Conservation (phyloP, 129 eudicot genomes). For the Helianthus tuberosus region DNA sequence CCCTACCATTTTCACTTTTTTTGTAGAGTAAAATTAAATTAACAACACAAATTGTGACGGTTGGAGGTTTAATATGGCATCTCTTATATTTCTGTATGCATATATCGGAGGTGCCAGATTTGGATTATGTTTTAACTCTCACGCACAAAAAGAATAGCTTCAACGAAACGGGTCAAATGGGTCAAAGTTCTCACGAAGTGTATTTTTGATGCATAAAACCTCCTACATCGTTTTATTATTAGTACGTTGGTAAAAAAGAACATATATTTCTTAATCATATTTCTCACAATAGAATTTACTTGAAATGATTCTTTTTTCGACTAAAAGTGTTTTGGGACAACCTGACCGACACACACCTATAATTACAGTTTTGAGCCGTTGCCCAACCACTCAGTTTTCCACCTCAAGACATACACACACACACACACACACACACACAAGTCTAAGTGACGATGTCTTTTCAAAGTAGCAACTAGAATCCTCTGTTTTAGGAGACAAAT, state of each 20-base stretch:
- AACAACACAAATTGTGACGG: slow-evolving; percentile 1
- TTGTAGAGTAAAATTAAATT: background rate
- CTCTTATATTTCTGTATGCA: background rate
- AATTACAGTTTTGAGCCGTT: background rate
- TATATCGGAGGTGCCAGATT: background rate
- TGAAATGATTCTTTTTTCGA: too few relatives aligned
- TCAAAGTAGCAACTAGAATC: slow-evolving; percentile 5
- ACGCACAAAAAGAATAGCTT: background rate
- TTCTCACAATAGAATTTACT: background rate
- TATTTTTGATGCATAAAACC: background rate
- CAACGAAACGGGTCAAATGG: background rate
- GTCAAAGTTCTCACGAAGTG: background rate
- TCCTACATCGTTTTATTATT: background rate
- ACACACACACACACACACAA: background rate
- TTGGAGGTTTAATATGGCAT: slow-evolving; percentile 9
- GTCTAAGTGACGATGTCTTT: background rate
- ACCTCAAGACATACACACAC: background rate
- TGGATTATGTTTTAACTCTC: background rate
- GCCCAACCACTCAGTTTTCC: background rate
- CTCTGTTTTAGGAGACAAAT: slow-evolving; percentile 20
- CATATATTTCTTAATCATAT: background rate
- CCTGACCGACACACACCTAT: background rate
- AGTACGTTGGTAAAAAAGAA: background rate
- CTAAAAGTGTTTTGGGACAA: background rate
- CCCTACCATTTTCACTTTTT: slow-evolving; percentile 10